Percentiles rank a stretch among this genome's conserved stretches.
Evolutionary conservation across 2,329 filamentous ascomycete genomes (phyloP).

Genomic region (Fusarium sp.): DNA sequence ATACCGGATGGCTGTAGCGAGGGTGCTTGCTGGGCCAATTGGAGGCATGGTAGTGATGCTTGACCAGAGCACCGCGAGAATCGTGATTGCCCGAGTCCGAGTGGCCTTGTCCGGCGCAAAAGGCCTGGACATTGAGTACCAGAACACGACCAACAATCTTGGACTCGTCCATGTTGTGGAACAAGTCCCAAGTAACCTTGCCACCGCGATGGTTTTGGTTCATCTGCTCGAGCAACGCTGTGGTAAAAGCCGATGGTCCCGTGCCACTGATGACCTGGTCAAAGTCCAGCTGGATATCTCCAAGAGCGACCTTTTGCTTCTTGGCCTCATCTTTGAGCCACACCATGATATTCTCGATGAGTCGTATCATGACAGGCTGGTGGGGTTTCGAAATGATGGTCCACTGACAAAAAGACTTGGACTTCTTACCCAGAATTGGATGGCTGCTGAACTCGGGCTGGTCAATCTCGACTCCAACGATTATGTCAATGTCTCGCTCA

Average conservation of each 20-base stretch:
- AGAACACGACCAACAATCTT: slow-evolving; percentile 75
- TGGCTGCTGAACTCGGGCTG: slow-evolving; percentile 76
- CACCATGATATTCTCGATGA: slow-evolving; percentile 77
- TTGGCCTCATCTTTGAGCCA: slow-evolving; percentile 74
- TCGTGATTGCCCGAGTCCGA: slow-evolving; percentile 81
- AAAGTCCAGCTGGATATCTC: slow-evolving; percentile 76
- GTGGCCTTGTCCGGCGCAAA: slow-evolving; percentile 80
- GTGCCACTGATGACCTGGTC: slow-evolving; percentile 82
- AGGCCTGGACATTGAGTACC: slow-evolving; percentile 79
- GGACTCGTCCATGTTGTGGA: slow-evolving; percentile 77
- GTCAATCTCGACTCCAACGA: slow-evolving; percentile 80
- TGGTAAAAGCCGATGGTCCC: slow-evolving; percentile 78
- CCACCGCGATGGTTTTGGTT: slow-evolving; percentile 57
- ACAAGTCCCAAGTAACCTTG: slow-evolving; percentile 72
- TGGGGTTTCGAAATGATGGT: slow-evolving; percentile 79
- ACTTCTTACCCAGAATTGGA: slow-evolving; percentile 77
- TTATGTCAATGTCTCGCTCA: slow-evolving; percentile 77
- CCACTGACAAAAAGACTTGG: slow-evolving; percentile 81
- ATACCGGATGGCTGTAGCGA: slow-evolving; percentile 76
- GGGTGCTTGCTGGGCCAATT: slow-evolving; percentile 78
- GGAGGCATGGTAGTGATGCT: slow-evolving; percentile 82
- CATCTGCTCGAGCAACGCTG: slow-evolving; percentile 76
- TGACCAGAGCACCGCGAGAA: slow-evolving; percentile 75
- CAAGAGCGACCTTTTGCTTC: slow-evolving; percentile 71
- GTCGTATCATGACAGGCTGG: slow-evolving; percentile 76